These are phyloP conservation scores for Acacia pycnantha DNA, from an alignment of 331 rosid genomes.

Conservation along the genomic window DNA sequence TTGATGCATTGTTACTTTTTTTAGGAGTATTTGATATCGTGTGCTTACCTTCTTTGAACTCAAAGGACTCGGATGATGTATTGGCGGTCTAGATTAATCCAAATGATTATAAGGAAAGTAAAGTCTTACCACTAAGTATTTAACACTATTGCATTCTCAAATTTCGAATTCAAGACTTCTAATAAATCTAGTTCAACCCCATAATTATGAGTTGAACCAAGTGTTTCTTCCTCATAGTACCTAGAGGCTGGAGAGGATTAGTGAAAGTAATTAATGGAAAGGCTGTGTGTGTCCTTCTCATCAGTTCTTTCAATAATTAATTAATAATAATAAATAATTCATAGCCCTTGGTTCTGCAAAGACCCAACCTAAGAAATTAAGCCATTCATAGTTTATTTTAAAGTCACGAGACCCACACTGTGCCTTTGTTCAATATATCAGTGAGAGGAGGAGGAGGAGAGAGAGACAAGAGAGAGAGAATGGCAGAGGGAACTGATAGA, in stretches of 20 bases:
- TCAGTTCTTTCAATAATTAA: background rate
- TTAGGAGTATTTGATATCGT: no score
- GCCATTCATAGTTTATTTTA: conserved; percentile 34
- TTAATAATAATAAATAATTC: background rate
- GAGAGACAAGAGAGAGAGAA: conserved; percentile 42
- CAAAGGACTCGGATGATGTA: no score
- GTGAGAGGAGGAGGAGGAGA: conserved; percentile 22
- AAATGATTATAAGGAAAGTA: no score
- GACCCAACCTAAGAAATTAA: conserved; percentile 23
- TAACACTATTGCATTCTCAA: no score
- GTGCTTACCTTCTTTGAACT: no score
- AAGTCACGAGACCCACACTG: conserved; percentile 81
- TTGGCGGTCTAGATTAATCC: no score
- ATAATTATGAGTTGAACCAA: no score
- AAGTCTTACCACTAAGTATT: no score
- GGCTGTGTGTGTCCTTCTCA: conserved; percentile 25
- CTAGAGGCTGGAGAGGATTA: conserved; percentile 10
- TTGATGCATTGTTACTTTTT: background rate
- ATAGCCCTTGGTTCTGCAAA: background rate
- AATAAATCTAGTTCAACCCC: no score
- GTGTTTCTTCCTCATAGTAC: conserved; percentile 5
- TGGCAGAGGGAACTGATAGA: conserved; percentile 99
- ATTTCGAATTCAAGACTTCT: no score
- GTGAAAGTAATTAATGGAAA: conserved; percentile 11
- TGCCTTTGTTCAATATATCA: background rate